Conservation (phyloP, 192 early-diverging fungal species). For the Entomortierella beljakovae region DNA sequence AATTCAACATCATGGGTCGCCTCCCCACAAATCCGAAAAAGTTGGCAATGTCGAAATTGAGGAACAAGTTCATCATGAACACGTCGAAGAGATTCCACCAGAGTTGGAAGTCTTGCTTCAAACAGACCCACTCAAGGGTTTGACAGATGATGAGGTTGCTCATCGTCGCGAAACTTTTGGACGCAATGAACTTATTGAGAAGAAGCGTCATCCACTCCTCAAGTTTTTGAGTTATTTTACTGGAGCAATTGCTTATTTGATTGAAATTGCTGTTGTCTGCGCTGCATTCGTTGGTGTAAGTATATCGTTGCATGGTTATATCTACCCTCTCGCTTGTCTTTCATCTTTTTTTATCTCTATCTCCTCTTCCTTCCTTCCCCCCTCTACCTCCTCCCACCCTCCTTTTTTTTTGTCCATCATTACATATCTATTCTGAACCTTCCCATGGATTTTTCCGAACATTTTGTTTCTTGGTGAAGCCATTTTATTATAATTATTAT, state of each 20-base stretch:
- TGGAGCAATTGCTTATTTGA: conserved; percentile 87
- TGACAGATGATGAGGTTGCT: conserved; percentile 73
- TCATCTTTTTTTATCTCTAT: background rate
- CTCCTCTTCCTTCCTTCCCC: background rate
- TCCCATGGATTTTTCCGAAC: background rate
- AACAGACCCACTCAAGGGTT: conserved; percentile 82
- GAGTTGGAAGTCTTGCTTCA: conserved; percentile 84
- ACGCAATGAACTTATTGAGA: conserved; percentile 82
- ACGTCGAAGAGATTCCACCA: conserved; percentile 80
- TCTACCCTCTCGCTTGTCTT: background rate
- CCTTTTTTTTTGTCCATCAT: background rate
- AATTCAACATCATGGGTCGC: conserved; percentile 14
- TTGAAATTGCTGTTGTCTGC: conserved; percentile 88
- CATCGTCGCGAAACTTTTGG: conserved; percentile 82
- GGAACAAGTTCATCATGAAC: conserved; percentile 77
- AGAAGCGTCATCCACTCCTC: conserved; percentile 83
- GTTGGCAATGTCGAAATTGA: conserved; percentile 69
- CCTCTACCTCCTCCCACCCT: background rate
- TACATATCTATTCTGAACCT: background rate
- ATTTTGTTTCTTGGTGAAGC: background rate
- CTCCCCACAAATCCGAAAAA: conserved; percentile 29
- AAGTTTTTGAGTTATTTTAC: conserved; percentile 87
- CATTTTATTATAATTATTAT: background rate
- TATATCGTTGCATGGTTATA: background rate
- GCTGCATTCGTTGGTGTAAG: conserved; percentile 72